Base-by-base conservation (phyloP, 2,329 filamentous ascomycete genomes). In the Colletotrichum phormii region DNA sequence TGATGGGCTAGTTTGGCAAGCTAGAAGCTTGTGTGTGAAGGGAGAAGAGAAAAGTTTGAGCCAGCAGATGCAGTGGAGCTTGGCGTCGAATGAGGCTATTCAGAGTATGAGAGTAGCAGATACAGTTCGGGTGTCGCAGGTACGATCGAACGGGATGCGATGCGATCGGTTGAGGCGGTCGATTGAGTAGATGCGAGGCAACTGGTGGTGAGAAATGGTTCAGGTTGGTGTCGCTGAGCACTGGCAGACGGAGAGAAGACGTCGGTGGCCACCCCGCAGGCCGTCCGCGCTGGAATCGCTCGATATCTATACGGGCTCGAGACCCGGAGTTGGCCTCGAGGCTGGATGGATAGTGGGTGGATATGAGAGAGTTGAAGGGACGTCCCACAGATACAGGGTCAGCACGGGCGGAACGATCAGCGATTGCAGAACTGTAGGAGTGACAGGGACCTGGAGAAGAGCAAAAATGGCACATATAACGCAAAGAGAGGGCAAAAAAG, bases 1-100 rank as follows among this genome's bases (percentile, higher is more conserved):
- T 80, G 35, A 18, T 74, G 72, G 9, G 26, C 64, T 33, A 8
- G 8, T 66, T 49, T 4, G 18, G 31, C 8, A n/a, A 26, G 24
- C 29, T 31, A n/a, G n/a, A 64, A 12, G 9, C 46, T 37, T 5
- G 7, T 15, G 7, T 49, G 42, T 18, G 42, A 18, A 37, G 5
- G 7, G 12, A n/a, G 26, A 35, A 13, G 31, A 12, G 13, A 22
- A 24, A n/a, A 31, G 24, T 6, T 53, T 22, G 6, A 9, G 46
- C 26, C 13, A n/a, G 9, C 12, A 22, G 5, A 31, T 13, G 8
- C 6, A 26, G 35, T 26, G 26, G 46, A 54, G 13, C n/a, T 12
- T 18, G 15, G 8, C 13, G 13, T 26, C 31, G n/a, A 26, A 26
- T 9, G 61, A n/a, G 24, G 61, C 59, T 62, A n/a, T 33, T 37